Base-by-base conservation (phyloP, 75 land plant genomes). In the Sequoiadendron giganteum region DNA sequence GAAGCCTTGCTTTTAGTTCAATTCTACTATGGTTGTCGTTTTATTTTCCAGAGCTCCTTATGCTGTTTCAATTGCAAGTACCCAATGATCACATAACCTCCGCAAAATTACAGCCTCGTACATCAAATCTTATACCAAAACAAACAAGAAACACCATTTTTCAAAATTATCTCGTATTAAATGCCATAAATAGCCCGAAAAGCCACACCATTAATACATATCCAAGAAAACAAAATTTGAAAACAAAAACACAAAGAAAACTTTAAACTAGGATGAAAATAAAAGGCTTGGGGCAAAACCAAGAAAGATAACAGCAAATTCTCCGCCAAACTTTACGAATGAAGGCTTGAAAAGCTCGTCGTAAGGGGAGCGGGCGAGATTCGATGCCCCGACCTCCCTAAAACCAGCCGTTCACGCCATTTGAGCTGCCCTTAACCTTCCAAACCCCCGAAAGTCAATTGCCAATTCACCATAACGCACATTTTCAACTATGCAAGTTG, bases 361-460 rank as follows among this genome's bases (percentile, higher is more conserved):
- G 15, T 3, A 42, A 11, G 48, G 83, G 84, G 84, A 45, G 49
- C 30, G 84, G 84, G 84, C 28, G 84, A 48, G 34, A 45, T 81
- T 45, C 30, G 14, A 45, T 81, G 84, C 84, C 84, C 84, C 10
- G 52, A n/a, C 84, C 84, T 45, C 49, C 84, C 84, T 43, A 40
- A 28, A 81, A 9, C 47, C 84, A 39, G 13, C 3, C 30, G 30
- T 43, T 81, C 84, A 81, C 47, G 47, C 52, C 84, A 81, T 81
- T 42, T 43, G 45, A 45, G 48, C 49, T 19, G n/a, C 39, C 34
- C 43, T 39, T 5, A 21, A 65, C 8, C 19, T 32, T 19, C 19
- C 43, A 30, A 39, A 78, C 18, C 43, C 81, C 43, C 43, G 0
- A 32, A 78, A 38, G 15, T 39, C 28, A 32, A 38, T 11, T 25